Evolutionary conservation across 2,329 filamentous ascomycete species (phyloP), one percentile per base, ranked within the genome.

Genomic region (Cryphonectria parasitica): DNA sequence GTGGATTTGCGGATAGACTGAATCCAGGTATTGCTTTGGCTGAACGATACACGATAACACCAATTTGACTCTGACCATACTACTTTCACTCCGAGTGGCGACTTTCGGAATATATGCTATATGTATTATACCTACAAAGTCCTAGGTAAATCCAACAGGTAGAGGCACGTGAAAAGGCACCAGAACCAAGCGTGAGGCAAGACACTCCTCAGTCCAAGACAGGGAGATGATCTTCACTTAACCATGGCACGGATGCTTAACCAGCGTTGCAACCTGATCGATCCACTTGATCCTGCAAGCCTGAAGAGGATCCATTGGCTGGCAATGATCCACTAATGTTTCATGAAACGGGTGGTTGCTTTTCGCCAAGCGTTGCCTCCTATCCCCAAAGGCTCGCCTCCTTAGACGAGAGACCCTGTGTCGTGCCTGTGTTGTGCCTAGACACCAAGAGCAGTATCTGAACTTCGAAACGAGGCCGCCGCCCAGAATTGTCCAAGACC

Each of bases 321-420:
- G 34, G 7, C 19, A 13, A 8, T 64, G 39, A 64, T 64, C 61
- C 61, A 64, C 61, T 28, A 45, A 64, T 45, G 61, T 64, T 64
- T 64, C 61, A 64, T 25, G 34, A 64, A 11, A 25, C 54, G 52
- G 52, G 52, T 56, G 15, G 52, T 56, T 6, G 52, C 52, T 56
- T 28, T 56, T 56, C 52, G 52, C 52, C 25, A 56, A 56, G 52
- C 52, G n/a, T 56, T 25, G 25, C 25, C 34, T 34, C 34, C 34
- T 34, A 6, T 56, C 25, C 11, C 52, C 25, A 22, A 22, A 3
- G 4, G 17, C n/a, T 45, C 43, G 17, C 41, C 43, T 45, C 17
- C n/a, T n/a, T 54, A 6, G 34, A 34, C 34, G 52, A 54, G 52
- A 28, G 52, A 54, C 52, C 52, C 25, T 28, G 25, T 45, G 25